Base-by-base conservation (phyloP, 2,329 filamentous ascomycete genomes). In the Tolypocladium ovalisporum region DNA sequence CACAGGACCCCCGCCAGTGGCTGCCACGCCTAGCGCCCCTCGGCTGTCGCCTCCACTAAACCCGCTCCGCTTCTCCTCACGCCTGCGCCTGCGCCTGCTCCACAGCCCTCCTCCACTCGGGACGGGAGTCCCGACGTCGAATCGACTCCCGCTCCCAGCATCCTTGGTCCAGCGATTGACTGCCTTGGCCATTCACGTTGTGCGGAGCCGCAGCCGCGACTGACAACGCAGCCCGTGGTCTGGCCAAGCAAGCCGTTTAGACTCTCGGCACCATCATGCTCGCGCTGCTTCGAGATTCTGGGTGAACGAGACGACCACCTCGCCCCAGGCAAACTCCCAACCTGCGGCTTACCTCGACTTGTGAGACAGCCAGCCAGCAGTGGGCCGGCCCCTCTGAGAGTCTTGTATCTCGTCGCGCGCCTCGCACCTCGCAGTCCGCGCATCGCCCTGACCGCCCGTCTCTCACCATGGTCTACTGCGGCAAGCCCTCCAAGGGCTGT, bases 401-500 rank as follows among this genome's bases (percentile, higher is more conserved):
- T 32, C 27, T 29, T n/a, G 15, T 19, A 10, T 32, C 27, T 29
- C 12, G 15, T 19, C 32, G 17, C 8, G 8, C 27, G 27, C 44
- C 27, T 44, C 44, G 27, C 44, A 1, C 24, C 7, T 32, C 44
- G 27, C 44, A 17, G 1, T 5, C 13, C 24, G 13, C 44, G 15
- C 44, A 19, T 8, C 42, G 2, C 1, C 42, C 19, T 15, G 8
- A 19, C 7, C 44, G 27, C 24, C 44, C 24, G 27, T 15, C 44
- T 49, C 27, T 51, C 58, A 56, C 40, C 57, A 82, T 83, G 80
- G 79, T 82, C 7, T 83, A 81, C 63, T 82, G 80, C 62, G 79
- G 80, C 6, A 81, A 81, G 63, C 79, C 80, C 49, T 82, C 79
- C 40, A 80, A 79, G 64, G 79, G 79, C 44, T 83, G 80, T 67